Conservation (phyloP, 306 rosid genomes). For the Quercus gilva region DNA sequence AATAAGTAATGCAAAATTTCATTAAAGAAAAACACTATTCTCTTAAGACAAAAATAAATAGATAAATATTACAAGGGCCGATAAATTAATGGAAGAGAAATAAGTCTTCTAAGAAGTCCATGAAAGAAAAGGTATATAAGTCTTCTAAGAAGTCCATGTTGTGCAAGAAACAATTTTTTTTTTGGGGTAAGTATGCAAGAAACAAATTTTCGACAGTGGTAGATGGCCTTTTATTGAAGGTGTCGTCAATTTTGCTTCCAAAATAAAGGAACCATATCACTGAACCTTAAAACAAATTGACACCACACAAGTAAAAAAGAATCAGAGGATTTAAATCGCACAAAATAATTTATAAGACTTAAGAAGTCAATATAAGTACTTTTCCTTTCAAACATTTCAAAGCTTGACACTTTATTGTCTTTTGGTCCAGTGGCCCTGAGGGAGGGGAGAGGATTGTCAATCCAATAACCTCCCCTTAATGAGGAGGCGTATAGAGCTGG, state of each 20-base stretch:
- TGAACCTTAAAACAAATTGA: not conserved
- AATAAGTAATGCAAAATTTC: no score
- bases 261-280: not conserved
- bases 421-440: not conserved
- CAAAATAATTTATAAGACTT: not conserved
- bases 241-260: not conserved
- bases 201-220: not conserved
- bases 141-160: no score
- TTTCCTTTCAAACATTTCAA: not conserved
- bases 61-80: no score
- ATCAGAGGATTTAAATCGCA: not conserved
- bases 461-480: no score
- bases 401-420: not conserved
- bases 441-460: no score
- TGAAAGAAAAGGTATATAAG: no score
- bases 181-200: not conserved
- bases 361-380: not conserved
- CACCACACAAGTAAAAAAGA: not conserved
- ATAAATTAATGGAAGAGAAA: no score
- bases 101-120: no score
- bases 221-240: not conserved
- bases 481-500: no score
- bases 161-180: no score
- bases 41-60: no score
- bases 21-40: no score